Evolutionary conservation across 192 early-diverging fungal species (phyloP), one percentile per base, ranked within the genome.

Genomic region (Powellomyces hirtus): DNA sequence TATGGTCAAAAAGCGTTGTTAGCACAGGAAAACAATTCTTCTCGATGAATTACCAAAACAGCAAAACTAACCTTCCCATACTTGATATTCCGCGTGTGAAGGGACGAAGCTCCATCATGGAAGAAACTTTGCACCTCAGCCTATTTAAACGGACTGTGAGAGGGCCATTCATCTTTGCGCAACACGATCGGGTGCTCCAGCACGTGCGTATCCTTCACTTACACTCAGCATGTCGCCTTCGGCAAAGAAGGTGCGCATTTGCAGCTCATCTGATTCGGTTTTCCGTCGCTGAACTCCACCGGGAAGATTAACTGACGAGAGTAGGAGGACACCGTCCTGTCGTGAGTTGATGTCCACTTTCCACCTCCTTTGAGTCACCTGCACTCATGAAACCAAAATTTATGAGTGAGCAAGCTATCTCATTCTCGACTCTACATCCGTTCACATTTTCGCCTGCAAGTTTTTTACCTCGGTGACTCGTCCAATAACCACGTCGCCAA

Each of bases 401-500:
- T 4, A 44, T 18, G 20, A 42, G 10, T 3, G 0, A 72, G 13
- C 40, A 1, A 22, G 46, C n/a, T n/a, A n/a, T n/a, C n/a, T n/a
- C n/a, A n/a, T n/a, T n/a, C n/a, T n/a, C n/a, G n/a, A n/a, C n/a
- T n/a, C n/a, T n/a, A n/a, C n/a, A n/a, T n/a, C n/a, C n/a, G n/a
- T n/a, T n/a, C n/a, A n/a, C 40, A 42, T 42, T 42, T 42, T n/a
- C 11, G 8, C 14, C 6, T 64, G 38, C 58, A 67, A 11, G 26
- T 31, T 2, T 16, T 61, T 58, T 61, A 86, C 90, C 72, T 97
- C 95, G 27, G 91, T 92, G 37, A 99, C 92, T 31, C 97, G 81
- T 0, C 95, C 97, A 10, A 99, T 92, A 0, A 99, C 89, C 38
- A 99, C 92, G 76, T 99, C 95, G 44, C 97, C 97, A 68, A 98